These are phyloP conservation scores for Penicillium sp. DNA, from an alignment of 2,329 filamentous ascomycete genomes.

Conservation along the genomic window DNA sequence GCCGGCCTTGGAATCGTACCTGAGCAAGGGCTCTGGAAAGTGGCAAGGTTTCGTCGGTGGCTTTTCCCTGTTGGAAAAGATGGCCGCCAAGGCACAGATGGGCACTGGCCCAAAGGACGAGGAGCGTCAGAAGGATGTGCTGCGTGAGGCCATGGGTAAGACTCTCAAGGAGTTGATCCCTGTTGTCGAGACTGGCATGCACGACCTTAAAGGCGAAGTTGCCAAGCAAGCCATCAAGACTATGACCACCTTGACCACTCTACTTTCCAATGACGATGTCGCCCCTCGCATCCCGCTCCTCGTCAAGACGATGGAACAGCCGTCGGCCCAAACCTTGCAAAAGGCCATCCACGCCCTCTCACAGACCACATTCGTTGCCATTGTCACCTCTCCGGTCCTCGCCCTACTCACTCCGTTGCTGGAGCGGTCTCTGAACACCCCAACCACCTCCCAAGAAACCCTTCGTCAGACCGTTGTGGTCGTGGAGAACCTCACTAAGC, in stretches of 20 bases:
- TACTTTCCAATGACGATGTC: constrained; percentile 96
- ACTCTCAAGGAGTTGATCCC: constrained; percentile 77
- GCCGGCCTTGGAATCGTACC: constrained; percentile 67
- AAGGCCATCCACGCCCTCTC: constrained; percentile 96
- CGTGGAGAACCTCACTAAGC: constrained; percentile 94
- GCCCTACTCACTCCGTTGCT: constrained; percentile 90
- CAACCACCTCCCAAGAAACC: constrained; percentile 85
- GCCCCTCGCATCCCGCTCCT: constrained; percentile 84
- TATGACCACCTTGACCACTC: constrained; percentile 82
- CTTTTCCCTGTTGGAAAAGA: constrained; percentile 75
- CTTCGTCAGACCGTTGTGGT: constrained; percentile 93
- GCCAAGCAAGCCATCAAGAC: constrained; percentile 82
- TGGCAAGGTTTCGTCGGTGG: constrained; percentile 95
- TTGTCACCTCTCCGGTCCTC: constrained; percentile 91
- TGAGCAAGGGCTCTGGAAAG: constrained; percentile 80
- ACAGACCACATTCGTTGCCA: constrained; percentile 95
- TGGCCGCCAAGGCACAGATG: constrained; percentile 92
- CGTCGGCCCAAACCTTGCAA: constrained; percentile 77
- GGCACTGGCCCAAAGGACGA: constrained; percentile 77
- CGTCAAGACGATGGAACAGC: constrained; percentile 91
- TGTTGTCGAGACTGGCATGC: constrained; percentile 86
- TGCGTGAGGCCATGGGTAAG: constrained; percentile 82
- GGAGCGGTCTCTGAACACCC: constrained; percentile 88
- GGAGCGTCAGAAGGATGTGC: constrained; percentile 77
- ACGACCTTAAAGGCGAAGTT: constrained; percentile 84